Evolutionary conservation across 106 monocot genomes (phyloP), one percentile per base, ranked within the genome.

Genomic region (Acorus calamus): DNA sequence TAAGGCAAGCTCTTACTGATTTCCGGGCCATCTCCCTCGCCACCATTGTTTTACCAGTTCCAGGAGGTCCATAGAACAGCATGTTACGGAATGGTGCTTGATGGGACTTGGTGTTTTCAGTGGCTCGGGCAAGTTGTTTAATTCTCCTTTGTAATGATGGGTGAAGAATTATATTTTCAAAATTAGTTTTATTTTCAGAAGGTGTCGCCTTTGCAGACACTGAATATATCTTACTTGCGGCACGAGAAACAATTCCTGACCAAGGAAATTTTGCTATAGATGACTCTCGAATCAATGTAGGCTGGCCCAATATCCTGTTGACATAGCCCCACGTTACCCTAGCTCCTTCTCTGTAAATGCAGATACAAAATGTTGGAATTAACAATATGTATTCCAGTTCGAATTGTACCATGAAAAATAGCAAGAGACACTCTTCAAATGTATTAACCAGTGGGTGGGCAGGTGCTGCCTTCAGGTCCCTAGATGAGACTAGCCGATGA

Each of bases 61-160:
- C 94, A 67, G 94, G 94, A 54, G 86, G 89, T 14, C 94, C 94
- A 61, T 89, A 89, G 73, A 94, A 94, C 44, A 94, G 80, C 94
- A 94, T 94, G 66, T 94, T 94, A 11, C 94, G 83, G 42, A 94
- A 94, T 57, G 94, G 94, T 63, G 94, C 94, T 78, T 84, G 79
- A 80, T 94, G 94, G 41, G 83, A 76, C 66, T 89, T 94, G 4
- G 94, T 94, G 47, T 94, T 89, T 56, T 81, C 79, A 10, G 94
- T 94, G 11, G 94, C 89, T 56, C 86, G 83, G 46, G 94, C 94
- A 61, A 94, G 78, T 44, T 75, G 83, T 47, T 86, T 83, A 49
- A 94, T 89, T 58, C 94, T 83, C 58, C 55, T 75, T 7, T 94
- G 71, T 50, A 94, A 65, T 55, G 89, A 86, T 8, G 94, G 94